Percentiles rank a stretch among this genome's conserved stretches.
These are phyloP conservation scores for Fraxinus latifolia DNA, from an alignment of 305 asterid species.

Conservation along the genomic window DNA sequence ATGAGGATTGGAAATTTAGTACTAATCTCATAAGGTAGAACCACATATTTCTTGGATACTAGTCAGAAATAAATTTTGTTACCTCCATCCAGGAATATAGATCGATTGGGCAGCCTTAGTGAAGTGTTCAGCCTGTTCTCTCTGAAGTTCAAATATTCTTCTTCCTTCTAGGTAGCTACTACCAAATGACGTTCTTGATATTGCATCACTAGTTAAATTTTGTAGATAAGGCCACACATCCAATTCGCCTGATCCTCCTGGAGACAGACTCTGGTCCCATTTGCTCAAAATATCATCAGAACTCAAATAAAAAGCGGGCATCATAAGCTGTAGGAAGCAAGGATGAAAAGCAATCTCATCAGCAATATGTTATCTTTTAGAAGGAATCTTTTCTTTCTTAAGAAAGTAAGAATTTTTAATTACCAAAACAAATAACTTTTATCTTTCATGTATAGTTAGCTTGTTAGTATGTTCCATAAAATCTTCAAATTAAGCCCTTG, in stretches of 20 bases:
- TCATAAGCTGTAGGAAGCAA: conserved; percentile 20
- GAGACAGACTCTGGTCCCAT: conserved; percentile 28
- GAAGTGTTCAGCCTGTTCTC: conserved; percentile 27
- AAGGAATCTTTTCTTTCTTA: not conserved
- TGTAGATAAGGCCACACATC: conserved; percentile 43
- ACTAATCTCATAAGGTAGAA: not conserved
- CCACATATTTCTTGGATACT: not conserved
- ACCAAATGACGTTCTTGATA: conserved; percentile 50
- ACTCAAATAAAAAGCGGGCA: conserved; percentile 26
- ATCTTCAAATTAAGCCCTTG: too few species aligned
- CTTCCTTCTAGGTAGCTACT: conserved; percentile 38
- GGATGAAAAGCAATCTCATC: not conserved
- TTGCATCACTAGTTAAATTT: conserved; percentile 35
- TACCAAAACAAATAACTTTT: not conserved
- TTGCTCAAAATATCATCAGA: conserved; percentile 26
- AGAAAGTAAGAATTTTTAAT: not conserved
- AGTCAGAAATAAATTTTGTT: not conserved
- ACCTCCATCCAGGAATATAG: conserved; percentile 65
- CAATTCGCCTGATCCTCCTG: conserved; percentile 24
- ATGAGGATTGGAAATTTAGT: not conserved
- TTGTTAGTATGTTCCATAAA: not conserved
- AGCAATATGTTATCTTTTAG: not conserved
- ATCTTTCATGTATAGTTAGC: not conserved
- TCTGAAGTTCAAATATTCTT: conserved; percentile 41
- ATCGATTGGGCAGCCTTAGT: conserved; percentile 19